phyloP scores from a whole-genome alignment of 805 yeast species.

The Millerozyma miso region DNA sequence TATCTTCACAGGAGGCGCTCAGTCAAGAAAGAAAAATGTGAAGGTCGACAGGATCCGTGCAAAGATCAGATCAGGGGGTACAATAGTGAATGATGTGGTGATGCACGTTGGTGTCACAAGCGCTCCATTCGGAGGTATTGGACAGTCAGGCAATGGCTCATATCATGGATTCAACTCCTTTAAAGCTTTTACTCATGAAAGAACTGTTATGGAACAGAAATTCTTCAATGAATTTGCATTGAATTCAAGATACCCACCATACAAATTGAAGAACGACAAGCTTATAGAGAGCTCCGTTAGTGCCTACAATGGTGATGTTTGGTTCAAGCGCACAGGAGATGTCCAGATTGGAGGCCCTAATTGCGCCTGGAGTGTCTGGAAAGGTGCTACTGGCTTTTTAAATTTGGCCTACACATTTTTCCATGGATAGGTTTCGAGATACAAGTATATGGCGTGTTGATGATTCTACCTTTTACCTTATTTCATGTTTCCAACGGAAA shows the following conservation, averaged over 20 bases:
- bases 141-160: constrained; percentile 75
- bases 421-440: no score
- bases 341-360: constrained; percentile 33
- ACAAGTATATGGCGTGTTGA: no score
- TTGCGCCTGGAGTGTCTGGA: constrained; percentile 27
- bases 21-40: constrained; percentile 43
- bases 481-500: no score
- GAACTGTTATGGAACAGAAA: constrained; percentile 63
- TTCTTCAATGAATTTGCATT: constrained; percentile 58
- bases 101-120: constrained; percentile 63
- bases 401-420: constrained; percentile 19
- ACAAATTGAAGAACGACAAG: constrained; percentile 30
- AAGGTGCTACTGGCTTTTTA: constrained; percentile 27
- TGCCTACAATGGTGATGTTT: constrained; percentile 28
- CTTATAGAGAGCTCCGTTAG: constrained; percentile 23
- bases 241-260: constrained; percentile 67
- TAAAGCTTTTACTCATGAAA: constrained; percentile 67
- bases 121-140: constrained; percentile 92
- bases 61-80: constrained; percentile 67
- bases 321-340: constrained; percentile 37
- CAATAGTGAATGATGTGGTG: constrained; percentile 65
- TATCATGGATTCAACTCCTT: constrained; percentile 65
- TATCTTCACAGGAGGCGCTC: constrained; percentile 50
- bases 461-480: no score
- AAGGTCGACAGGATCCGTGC: constrained; percentile 40